Percentiles rank a stretch among this genome's conserved stretches.
phyloP scores from a whole-genome alignment of 805 yeast genomes.

The Wickerhamomyces bisporus region DNA sequence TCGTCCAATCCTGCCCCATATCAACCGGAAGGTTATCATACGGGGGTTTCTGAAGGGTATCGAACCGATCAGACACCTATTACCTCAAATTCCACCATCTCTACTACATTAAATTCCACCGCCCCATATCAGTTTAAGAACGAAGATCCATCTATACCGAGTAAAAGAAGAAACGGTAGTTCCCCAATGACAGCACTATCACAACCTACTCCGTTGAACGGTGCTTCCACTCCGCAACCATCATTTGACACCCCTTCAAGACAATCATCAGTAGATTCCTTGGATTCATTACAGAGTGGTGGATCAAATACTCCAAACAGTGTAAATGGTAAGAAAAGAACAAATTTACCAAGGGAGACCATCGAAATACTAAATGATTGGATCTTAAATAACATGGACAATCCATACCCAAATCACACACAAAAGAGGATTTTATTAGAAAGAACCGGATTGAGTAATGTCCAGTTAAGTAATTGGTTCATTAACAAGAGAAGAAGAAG shows the following conservation, averaged over 20 bases:
- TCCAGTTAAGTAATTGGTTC: constrained; percentile 83
- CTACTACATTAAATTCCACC: not conserved
- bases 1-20: too few species aligned
- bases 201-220: not conserved
- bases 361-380: constrained; percentile 68
- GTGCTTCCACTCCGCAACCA: not conserved
- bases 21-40: too few species aligned
- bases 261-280: constrained; percentile 10
- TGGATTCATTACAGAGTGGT: constrained; percentile 9
- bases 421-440: constrained; percentile 68
- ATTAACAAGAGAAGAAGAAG: constrained; percentile 81
- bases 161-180: not conserved
- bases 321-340: constrained; percentile 39
- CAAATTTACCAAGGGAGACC: constrained; percentile 74
- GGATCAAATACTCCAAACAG: constrained; percentile 6
- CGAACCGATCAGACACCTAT: too few species aligned
- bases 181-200: not conserved
- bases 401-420: constrained; percentile 80
- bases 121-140: constrained; percentile 1
- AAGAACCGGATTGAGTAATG: constrained; percentile 73
- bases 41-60: too few species aligned
- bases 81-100: not conserved
- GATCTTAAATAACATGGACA: constrained; percentile 68
- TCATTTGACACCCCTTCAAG: not conserved
- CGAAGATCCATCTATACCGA: constrained; percentile 1